Evolutionary conservation across 371 early-diverging fungal genomes (phyloP).

Genomic region (Saksenaea vasiformis): DNA sequence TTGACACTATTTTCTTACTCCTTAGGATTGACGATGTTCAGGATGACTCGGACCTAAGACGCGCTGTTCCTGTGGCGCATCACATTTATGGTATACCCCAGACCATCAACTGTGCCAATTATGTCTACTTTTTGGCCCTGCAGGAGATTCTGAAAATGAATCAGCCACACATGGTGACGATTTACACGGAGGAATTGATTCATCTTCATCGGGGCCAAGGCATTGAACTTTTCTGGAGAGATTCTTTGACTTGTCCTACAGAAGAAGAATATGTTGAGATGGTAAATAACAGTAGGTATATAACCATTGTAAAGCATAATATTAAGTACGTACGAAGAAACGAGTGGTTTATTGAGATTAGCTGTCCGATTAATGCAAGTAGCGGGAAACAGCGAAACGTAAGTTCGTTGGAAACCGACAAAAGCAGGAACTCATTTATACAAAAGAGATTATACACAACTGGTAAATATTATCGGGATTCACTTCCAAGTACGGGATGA

Average conservation of each 20-base stretch:
- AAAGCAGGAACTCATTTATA: not conserved
- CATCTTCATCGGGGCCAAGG: conserved; percentile 90
- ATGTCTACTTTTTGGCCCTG: conserved; percentile 92
- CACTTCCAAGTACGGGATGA: conserved; percentile 97
- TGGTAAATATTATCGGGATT: conserved; percentile 89
- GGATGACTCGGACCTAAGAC: conserved; percentile 86
- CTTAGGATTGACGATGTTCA: conserved; percentile 93
- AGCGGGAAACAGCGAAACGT: conserved; percentile 55
- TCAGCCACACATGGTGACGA: conserved; percentile 68
- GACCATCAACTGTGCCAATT: conserved; percentile 95
- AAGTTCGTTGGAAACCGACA: conserved; percentile 19
- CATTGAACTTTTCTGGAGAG: conserved; percentile 87
- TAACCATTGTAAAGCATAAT: conserved; percentile 47
- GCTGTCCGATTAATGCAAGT: conserved; percentile 91
- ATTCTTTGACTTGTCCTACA: conserved; percentile 80
- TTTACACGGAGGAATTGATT: conserved; percentile 86
- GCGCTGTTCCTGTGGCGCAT: conserved; percentile 95
- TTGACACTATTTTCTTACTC: not conserved
- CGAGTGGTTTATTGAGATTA: conserved; percentile 92
- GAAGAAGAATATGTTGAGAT: conserved; percentile 91
- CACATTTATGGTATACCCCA: conserved; percentile 90
- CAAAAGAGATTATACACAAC: conserved; percentile 68
- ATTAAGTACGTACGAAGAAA: conserved; percentile 58
- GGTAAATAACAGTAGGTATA: conserved; percentile 86
- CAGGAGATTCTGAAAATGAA: conserved; percentile 72